A percentile compares a stretch with the other conserved stretches of the same genome.
Conservation (phyloP, 495 filamentous ascomycete species). For the Neurospora sp. region DNA sequence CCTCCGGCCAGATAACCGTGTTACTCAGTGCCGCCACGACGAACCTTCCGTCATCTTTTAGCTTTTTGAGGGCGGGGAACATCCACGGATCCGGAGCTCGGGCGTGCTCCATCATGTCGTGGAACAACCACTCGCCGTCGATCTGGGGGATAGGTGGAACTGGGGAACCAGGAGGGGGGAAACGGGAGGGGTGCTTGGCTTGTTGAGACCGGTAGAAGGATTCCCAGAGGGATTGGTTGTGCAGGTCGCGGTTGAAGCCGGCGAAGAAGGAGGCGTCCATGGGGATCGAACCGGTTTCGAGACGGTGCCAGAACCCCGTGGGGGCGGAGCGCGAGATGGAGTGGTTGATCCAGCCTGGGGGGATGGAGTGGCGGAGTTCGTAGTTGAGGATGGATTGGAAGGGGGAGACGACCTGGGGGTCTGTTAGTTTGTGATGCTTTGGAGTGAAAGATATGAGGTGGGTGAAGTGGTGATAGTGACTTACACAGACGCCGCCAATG, state of each 20-base stretch:
- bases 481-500: slow-evolving; percentile 93
- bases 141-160: slow-evolving; percentile 59
- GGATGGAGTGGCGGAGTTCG: slow-evolving; percentile 63
- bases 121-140: slow-evolving; percentile 75
- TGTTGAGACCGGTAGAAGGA: slow-evolving; percentile 30
- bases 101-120: slow-evolving; percentile 79
- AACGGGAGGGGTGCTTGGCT: slow-evolving; percentile 21
- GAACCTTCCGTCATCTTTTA: slow-evolving; percentile 53
- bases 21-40: slow-evolving; percentile 80
- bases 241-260: slow-evolving; percentile 66
- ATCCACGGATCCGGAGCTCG: slow-evolving; percentile 72
- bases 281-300: slow-evolving; percentile 66
- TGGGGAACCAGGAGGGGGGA: slow-evolving; percentile 1
- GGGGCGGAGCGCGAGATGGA: slow-evolving; percentile 70
- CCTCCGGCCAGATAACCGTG: slow-evolving; percentile 69
- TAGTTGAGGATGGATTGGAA: slow-evolving; percentile 89
- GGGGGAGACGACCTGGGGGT: slow-evolving; percentile 67
- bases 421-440: slow-evolving; percentile 6
- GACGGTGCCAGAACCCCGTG: slow-evolving; percentile 76
- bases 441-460: not conserved
- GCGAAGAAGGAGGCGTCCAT: slow-evolving; percentile 67
- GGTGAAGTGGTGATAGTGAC: slow-evolving; percentile 18
- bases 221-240: slow-evolving; percentile 53
- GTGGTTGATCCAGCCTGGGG: slow-evolving; percentile 82
- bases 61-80: slow-evolving; percentile 66